Evolutionary conservation across 768 basidiomycete species (phyloP).

Genomic region (Kwoniella sp.): DNA sequence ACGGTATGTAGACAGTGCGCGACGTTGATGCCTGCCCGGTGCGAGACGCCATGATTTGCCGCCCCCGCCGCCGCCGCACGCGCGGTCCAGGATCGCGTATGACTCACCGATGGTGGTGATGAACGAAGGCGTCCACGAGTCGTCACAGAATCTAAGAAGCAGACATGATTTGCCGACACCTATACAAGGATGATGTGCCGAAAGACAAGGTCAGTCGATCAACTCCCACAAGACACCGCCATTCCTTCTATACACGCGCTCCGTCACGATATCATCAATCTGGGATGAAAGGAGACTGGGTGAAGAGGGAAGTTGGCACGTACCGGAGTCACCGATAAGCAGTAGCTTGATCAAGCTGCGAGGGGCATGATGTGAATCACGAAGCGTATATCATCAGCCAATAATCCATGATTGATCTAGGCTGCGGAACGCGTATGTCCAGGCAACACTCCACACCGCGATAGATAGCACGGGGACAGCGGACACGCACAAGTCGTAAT

Average conservation of each 20-base stretch:
- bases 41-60: neutral
- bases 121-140: constrained; percentile 98
- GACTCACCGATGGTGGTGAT: constrained; percentile 89
- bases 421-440: constrained; percentile 31
- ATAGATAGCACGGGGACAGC: too few relatives aligned
- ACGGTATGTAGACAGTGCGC: constrained; percentile 4
- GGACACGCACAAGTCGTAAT: constrained; percentile 97
- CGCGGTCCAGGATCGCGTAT: neutral
- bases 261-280: neutral
- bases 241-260: neutral
- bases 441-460: too few relatives aligned
- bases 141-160: constrained; percentile 82
- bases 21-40: neutral
- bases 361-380: neutral
- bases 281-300: neutral
- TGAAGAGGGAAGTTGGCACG: constrained; percentile 18
- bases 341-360: constrained; percentile 66
- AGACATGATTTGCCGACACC: constrained; percentile 89
- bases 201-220: constrained; percentile 6
- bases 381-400: neutral
- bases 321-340: constrained; percentile 94
- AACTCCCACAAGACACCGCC: too few relatives aligned
- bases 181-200: constrained; percentile 48
- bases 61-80: too few relatives aligned
- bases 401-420: neutral